Percentiles rank a stretch among this genome's conserved stretches.
Conservation (phyloP, 805 yeast genomes). For the Tetrapisispora arboricola region DNA sequence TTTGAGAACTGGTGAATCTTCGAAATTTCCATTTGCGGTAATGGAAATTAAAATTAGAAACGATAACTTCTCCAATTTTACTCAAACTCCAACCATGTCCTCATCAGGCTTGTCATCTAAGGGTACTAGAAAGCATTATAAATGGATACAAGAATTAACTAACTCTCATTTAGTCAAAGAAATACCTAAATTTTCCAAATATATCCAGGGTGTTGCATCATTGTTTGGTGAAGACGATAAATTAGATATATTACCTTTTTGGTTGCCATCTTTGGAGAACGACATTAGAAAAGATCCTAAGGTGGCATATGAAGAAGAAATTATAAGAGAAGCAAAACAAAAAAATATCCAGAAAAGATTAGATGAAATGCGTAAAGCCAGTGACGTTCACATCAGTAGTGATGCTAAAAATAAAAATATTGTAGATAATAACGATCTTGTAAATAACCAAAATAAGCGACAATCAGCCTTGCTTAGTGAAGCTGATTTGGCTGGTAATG, state of each 20-base stretch:
- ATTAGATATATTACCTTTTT: constrained; percentile 81
- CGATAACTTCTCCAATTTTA: constrained; percentile 6
- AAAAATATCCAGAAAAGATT: constrained; percentile 28
- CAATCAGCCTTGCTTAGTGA: constrained; percentile 13
- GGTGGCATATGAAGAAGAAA: constrained; percentile 62
- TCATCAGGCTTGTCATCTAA: constrained; percentile 20
- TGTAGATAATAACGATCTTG: background rate
- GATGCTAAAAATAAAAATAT: background rate
- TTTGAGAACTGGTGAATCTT: constrained; percentile 75
- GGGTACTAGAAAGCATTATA: constrained; percentile 40
- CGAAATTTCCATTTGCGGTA: constrained; percentile 76
- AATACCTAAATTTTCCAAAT: constrained; percentile 88
- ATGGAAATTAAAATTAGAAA: constrained; percentile 74
- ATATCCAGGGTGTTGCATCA: constrained; percentile 84
- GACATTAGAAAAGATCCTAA: constrained; percentile 73
- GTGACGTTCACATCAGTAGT: constrained; percentile 6
- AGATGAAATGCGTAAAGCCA: constrained; percentile 30
- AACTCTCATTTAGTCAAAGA: constrained; percentile 80
- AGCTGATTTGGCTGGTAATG: constrained; percentile 46
- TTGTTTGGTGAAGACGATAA: constrained; percentile 76
- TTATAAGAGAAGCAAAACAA: constrained; percentile 41
- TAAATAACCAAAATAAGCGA: background rate
- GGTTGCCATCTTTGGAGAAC: constrained; percentile 84
- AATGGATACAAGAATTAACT: constrained; percentile 83
- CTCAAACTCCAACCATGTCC: constrained; percentile 27